These are phyloP conservation scores for Acarospora socialis DNA, from an alignment of 2,329 filamentous ascomycete species.

Conservation along the genomic window DNA sequence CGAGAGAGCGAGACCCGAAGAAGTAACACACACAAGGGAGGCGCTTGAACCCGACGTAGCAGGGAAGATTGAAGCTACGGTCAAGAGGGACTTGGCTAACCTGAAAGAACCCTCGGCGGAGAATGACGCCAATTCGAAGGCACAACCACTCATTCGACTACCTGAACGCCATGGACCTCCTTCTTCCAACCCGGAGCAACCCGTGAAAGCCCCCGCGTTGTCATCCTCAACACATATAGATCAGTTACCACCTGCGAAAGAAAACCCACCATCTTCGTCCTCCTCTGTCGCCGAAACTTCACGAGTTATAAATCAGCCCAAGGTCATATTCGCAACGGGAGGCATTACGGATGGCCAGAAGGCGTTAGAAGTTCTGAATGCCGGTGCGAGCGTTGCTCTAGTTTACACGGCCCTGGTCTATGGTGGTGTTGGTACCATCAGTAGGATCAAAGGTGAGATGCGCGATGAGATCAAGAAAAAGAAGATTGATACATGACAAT, in stretches of 20 bases:
- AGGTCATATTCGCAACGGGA: constrained; percentile 85
- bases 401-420: constrained; percentile 69
- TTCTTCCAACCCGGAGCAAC: constrained; percentile 1
- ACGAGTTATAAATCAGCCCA: constrained; percentile 30
- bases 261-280: constrained; percentile 4
- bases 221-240: constrained; percentile 3
- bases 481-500: too few species aligned
- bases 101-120: constrained; percentile 7
- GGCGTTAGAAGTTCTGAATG: constrained; percentile 67
- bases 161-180: constrained; percentile 5
- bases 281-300: constrained; percentile 11
- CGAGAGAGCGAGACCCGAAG: neutral
- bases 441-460: constrained; percentile 35
- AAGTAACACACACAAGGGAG: neutral
- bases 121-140: constrained; percentile 3
- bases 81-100: constrained; percentile 5
- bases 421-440: constrained; percentile 47
- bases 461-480: constrained; percentile 21
- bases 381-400: constrained; percentile 82
- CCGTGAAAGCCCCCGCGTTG: neutral
- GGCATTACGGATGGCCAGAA: constrained; percentile 83
- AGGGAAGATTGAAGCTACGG: constrained; percentile 6
- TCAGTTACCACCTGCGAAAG: neutral
- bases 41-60: constrained; percentile 1
- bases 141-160: constrained; percentile 8